These are phyloP conservation scores for Mastigamoeba balamuthi DNA, from an alignment of 78 protist species.

Conservation along the genomic window DNA sequence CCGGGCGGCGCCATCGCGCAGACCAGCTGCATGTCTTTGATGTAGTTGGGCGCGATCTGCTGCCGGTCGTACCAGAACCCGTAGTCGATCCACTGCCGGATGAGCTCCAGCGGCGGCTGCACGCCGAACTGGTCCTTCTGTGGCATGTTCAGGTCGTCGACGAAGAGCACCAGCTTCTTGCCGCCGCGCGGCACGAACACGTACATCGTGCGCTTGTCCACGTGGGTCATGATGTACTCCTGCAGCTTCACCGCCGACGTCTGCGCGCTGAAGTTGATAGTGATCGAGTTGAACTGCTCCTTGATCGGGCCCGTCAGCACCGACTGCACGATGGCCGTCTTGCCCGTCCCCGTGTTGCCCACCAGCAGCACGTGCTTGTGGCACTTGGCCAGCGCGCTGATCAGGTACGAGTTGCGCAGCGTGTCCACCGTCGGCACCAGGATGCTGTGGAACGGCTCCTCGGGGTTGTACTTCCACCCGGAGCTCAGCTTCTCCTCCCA, in stretches of 20 bases:
- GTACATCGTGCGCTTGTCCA: constrained; percentile 45
- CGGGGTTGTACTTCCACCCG: constrained; percentile 4
- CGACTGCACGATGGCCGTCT: constrained; percentile 43
- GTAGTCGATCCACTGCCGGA: constrained; percentile 66
- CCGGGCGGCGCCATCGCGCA: constrained; percentile 87
- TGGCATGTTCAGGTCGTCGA: constrained; percentile 87
- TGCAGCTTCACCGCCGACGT: constrained; percentile 72
- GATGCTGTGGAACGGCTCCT: constrained; percentile 12
- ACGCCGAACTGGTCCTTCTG: constrained; percentile 54
- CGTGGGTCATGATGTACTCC: constrained; percentile 38
- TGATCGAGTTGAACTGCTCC: constrained; percentile 4
- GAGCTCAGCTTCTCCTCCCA: constrained; percentile 58
- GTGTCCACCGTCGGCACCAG: constrained; percentile 81
- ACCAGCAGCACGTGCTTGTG: constrained; percentile 31
- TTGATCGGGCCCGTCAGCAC: constrained; percentile 20
- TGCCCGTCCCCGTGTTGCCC: constrained; percentile 89
- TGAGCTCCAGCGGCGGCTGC: constrained; percentile 69
- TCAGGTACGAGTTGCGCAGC: constrained; percentile 45
- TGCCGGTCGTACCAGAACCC: constrained; percentile 63
- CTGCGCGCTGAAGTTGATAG: constrained; percentile 62
- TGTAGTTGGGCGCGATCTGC: constrained; percentile 11
- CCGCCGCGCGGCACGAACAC: constrained; percentile 63
- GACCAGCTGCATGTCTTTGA: constrained; percentile 31
- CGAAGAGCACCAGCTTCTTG: constrained; percentile 27
- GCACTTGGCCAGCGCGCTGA: constrained; percentile 28